A percentile compares a stretch with the other conserved stretches of the same genome.
These are phyloP conservation scores for Dictyostelium capitatum DNA, from an alignment of 78 protist genomes.

Conservation along the genomic window DNA sequence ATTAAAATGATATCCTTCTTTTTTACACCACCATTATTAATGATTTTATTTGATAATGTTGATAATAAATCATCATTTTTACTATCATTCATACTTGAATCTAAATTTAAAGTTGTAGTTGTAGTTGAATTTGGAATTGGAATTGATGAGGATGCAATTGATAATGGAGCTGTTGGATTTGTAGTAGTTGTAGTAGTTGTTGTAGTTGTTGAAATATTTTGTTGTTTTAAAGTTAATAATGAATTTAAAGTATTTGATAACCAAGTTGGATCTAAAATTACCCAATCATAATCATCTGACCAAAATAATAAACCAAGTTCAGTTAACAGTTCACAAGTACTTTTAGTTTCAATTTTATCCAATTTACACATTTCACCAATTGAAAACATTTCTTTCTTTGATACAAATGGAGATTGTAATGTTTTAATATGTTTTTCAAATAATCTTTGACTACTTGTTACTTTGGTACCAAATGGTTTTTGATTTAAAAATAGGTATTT, in stretches of 20 bases:
- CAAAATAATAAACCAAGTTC: conserved; percentile 46
- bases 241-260: conserved; percentile 32
- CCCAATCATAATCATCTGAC: conserved; percentile 67
- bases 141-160: neutral
- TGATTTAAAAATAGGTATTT: conserved; percentile 32
- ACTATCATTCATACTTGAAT: conserved; percentile 10
- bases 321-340: conserved; percentile 26
- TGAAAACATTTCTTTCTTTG: conserved; percentile 32
- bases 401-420: conserved; percentile 37
- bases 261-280: conserved; percentile 59
- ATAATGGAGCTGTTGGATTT: too few species aligned
- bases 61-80: neutral
- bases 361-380: conserved; percentile 71
- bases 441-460: conserved; percentile 34
- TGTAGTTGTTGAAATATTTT: neutral
- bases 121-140: conserved; percentile 6
- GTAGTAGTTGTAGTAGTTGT: neutral
- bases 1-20: conserved; percentile 39
- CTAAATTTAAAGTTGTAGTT: neutral
- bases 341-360: conserved; percentile 41
- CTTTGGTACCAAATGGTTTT: conserved; percentile 22
- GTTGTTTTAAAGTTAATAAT: conserved; percentile 25
- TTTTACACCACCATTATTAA: neutral
- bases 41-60: neutral
- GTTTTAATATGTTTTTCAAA: conserved; percentile 72